phyloP scores from a whole-genome alignment of 805 yeast species.

The Clavispora fructus region DNA sequence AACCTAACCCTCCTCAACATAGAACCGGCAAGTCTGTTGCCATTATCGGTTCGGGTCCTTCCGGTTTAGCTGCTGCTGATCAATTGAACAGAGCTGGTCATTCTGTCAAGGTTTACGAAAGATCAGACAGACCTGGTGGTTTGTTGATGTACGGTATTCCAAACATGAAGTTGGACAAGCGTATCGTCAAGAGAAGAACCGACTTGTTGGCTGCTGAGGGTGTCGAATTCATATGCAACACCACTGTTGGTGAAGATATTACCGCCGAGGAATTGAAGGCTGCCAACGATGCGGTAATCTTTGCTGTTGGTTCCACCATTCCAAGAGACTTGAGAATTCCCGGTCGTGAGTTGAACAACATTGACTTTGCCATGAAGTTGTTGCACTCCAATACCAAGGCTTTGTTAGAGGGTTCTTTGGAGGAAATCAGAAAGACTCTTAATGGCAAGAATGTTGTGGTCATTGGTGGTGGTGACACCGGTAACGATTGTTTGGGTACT shows the following conservation, averaged over 20 bases:
- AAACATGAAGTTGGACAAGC: conserved; percentile 95
- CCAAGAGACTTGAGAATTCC: conserved; percentile 94
- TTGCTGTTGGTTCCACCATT: conserved; percentile 93
- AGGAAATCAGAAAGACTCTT: conserved; percentile 62
- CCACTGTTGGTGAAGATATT: conserved; percentile 81
- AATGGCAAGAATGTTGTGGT: conserved; percentile 90
- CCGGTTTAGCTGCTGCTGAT: conserved; percentile 96
- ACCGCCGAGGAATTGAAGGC: conserved; percentile 62
- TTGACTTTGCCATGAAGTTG: conserved; percentile 92
- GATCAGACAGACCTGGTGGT: conserved; percentile 96
- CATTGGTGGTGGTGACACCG: conserved; percentile 99
- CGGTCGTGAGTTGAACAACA: conserved; percentile 85
- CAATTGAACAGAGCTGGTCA: conserved; percentile 97
- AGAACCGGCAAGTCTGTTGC: conserved; percentile 88
- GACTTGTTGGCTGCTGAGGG: conserved; percentile 91
- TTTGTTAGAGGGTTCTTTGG: conserved; percentile 73
- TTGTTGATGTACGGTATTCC: conserved; percentile 98
- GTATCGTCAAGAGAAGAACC: conserved; percentile 87
- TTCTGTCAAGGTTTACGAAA: conserved; percentile 82
- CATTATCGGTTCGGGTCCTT: conserved; percentile 92
- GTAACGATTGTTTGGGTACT: conserved; percentile 98
- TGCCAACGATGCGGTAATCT: conserved; percentile 74
- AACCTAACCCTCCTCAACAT: conserved; percentile 67
- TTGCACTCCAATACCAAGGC: conserved; percentile 87
- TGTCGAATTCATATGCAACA: conserved; percentile 65